Conservation (phyloP, 805 yeast genomes). For the Cephaloascus albidus region DNA sequence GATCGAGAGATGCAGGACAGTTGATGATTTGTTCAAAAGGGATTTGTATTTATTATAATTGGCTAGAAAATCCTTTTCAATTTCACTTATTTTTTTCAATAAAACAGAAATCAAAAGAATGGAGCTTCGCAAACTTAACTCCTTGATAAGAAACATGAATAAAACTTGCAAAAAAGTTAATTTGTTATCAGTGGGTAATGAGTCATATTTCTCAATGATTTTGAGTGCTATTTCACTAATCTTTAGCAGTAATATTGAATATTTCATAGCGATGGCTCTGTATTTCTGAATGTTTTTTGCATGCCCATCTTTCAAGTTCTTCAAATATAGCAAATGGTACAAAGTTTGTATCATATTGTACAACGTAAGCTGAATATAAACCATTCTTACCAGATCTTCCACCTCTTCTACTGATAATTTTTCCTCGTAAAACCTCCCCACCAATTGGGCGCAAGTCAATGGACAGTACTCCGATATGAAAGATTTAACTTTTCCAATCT, state of each 20-base stretch:
- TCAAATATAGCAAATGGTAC: not conserved
- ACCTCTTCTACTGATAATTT: not conserved
- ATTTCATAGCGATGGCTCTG: not conserved
- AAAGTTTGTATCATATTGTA: not conserved
- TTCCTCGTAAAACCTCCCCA: not conserved
- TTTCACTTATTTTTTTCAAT: not conserved
- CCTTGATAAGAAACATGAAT: not conserved
- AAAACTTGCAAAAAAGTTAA: not conserved
- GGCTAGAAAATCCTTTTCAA: not conserved
- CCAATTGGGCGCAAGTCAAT: not conserved
- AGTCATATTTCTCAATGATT: not conserved
- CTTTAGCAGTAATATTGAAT: not conserved
- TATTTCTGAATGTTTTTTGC: not conserved
- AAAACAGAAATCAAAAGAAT: not conserved
- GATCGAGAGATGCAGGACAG: no score
- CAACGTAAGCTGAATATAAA: not conserved
- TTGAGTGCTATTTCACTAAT: not conserved
- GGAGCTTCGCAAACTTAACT: not conserved
- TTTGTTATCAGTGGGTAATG: not conserved
- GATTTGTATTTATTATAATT: no score
- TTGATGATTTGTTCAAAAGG: not conserved
- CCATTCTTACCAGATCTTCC: no score
- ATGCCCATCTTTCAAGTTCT: not conserved
- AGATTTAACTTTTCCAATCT: not conserved
- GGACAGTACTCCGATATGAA: not conserved